Percentiles rank a stretch among this genome's conserved stretches.
These are phyloP conservation scores for Penicillium nucicola DNA, from an alignment of 495 filamentous ascomycete species.

Conservation along the genomic window DNA sequence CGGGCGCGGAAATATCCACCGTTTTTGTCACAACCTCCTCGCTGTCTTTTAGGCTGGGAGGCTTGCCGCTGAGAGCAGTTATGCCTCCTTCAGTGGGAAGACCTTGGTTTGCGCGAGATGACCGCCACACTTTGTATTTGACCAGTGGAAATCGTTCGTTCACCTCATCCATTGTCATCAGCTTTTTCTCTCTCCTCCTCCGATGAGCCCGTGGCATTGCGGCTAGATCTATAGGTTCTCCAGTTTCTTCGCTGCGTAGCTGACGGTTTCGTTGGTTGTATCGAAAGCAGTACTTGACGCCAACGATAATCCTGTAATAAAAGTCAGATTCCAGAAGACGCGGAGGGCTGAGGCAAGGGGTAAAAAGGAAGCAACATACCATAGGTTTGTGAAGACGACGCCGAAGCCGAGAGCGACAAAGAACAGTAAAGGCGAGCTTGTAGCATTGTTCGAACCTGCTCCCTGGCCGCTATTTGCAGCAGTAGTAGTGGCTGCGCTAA, in stretches of 20 bases:
- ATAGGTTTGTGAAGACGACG: constrained; percentile 98
- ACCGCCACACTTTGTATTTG: constrained; percentile 95
- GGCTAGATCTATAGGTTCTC: constrained; percentile 78
- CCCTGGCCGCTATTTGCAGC: constrained; percentile 1
- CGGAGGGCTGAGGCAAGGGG: not conserved
- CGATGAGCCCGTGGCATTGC: constrained; percentile 77
- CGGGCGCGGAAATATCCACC: constrained; percentile 6
- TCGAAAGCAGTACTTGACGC: constrained; percentile 98
- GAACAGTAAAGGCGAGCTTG: constrained; percentile 89
- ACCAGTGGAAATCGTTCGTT: constrained; percentile 93
- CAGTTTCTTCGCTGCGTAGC: constrained; percentile 74
- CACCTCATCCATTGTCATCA: constrained; percentile 98
- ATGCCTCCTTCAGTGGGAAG: constrained; percentile 83
- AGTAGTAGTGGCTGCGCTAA: constrained; percentile 21
- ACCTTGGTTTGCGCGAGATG: constrained; percentile 76
- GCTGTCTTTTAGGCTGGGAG: constrained; percentile 26
- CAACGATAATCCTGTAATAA: constrained; percentile 89
- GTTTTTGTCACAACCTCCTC: constrained; percentile 9
- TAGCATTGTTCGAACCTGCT: constrained; percentile 28
- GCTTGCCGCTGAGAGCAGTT: constrained; percentile 53
- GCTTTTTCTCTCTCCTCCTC: constrained; percentile 87
- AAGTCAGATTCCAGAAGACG: constrained; percentile 1
- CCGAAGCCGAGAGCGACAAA: constrained; percentile 97
- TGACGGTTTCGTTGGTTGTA: constrained; percentile 93
- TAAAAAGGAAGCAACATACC: constrained; percentile 52